Evolutionary conservation across 2,329 filamentous ascomycete genomes (phyloP), one percentile per base, ranked within the genome.

Genomic region (Fusarium equiseti): DNA sequence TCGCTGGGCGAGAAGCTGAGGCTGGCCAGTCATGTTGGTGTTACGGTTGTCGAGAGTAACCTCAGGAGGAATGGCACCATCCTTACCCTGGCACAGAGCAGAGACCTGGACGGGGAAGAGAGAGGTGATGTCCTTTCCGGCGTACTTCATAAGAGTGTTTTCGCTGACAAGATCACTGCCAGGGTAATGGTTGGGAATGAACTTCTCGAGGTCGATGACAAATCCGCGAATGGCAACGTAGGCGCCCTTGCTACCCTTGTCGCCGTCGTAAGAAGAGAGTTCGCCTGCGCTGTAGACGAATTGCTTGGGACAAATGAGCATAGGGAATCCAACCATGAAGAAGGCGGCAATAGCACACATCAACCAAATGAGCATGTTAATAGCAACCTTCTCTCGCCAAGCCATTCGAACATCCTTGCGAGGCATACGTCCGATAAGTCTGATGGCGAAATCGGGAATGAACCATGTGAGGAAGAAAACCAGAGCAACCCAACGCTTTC

Each of bases 301-400:
- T 79, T 99, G 96, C 22, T 86, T 95, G 1, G 96, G 96, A 81
- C 96, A 99, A 76, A 99, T 94, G 70, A 98, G 82, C 72, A 86
- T 83, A 1, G 97, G 97, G 77, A 99, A 97, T 59, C 90, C 87
- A 66, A 98, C 87, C 76, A 98, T 94, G 85, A 99, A 92, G 84
- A 99, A 99, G 59, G 92, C 88, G 29, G 93, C 90, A 51, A 92
- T 81, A 18, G 83, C 84, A 82, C 95, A 98, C 78, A 87, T 89
- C 61, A 95, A 83, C 96, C 97, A 99, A 78, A 99, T 99, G 77
- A 98, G 87, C 79, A 99, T 86, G 84, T 99, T 99, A 86, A 99
- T 99, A 57, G 96, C 95, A 63, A 99, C 80, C 85, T 99, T 99
- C 80, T 99, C 96, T 77, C 96, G 88, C 96, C 96, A 99, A 1